Conservation (phyloP, 768 basidiomycete species). For the Russula sp. region DNA sequence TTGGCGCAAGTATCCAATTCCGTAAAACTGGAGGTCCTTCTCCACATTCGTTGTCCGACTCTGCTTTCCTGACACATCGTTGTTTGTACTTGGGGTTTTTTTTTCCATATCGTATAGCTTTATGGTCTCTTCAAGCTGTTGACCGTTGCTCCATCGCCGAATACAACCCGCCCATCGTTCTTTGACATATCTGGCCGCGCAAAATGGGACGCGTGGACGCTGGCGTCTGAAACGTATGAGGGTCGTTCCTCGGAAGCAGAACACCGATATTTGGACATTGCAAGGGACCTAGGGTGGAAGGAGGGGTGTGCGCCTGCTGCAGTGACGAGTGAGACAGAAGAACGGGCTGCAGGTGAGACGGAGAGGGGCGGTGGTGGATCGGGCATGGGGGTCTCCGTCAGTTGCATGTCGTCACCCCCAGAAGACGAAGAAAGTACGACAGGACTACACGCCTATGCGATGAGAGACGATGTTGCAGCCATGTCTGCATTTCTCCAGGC, state of each 20-base stretch:
- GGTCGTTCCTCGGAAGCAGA: conserved; percentile 51
- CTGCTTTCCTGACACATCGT: conserved; percentile 25
- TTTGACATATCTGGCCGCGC: conserved; percentile 78
- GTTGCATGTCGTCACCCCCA: conserved; percentile 48
- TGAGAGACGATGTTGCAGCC: conserved; percentile 50
- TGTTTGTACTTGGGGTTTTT: conserved; percentile 11
- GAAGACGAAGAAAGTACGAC: conserved; percentile 36
- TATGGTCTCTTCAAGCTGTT: conserved; percentile 82
- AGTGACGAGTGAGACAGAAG: conserved; percentile 33
- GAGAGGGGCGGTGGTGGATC: conserved; percentile 33
- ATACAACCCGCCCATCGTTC: conserved; percentile 60
- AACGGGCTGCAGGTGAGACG: conserved; percentile 12
- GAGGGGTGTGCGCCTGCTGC: conserved; percentile 36
- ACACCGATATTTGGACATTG: conserved; percentile 64
- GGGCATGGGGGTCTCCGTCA: conserved; percentile 63
- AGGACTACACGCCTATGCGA: conserved; percentile 59
- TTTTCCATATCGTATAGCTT: conserved; percentile 47
- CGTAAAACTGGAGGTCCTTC: conserved; percentile 70
- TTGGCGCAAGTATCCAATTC: conserved; percentile 54
- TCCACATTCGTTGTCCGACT: conserved; percentile 26
- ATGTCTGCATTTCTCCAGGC: conserved; percentile 45
- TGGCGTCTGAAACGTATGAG: conserved; percentile 48
- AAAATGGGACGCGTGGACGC: conserved; percentile 85
- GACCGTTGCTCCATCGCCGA: conserved; percentile 56
- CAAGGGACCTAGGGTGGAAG: conserved; percentile 66